A percentile compares a stretch with the other conserved stretches of the same genome.
phyloP scores from a whole-genome alignment of 371 early-diverging fungal species.

The Rhizopus arrhizus region DNA sequence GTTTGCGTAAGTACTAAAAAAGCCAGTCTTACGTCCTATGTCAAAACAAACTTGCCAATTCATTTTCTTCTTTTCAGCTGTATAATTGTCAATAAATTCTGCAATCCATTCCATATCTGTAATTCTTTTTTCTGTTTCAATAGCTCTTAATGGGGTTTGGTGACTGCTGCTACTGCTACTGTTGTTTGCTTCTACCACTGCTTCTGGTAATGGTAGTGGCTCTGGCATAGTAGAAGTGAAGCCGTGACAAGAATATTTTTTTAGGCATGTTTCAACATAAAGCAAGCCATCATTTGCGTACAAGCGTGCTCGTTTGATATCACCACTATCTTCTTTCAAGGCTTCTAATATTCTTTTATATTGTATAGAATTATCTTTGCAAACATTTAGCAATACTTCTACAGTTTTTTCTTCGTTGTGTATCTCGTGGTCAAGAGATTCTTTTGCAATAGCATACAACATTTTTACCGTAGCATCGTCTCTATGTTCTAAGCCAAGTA shows the following conservation, averaged over 20 bases:
- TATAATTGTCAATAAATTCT: not conserved
- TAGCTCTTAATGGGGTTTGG: constrained; percentile 6
- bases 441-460: constrained; percentile 8
- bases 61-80: not conserved
- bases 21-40: not conserved
- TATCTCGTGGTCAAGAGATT: too few species aligned
- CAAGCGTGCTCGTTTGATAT: constrained; percentile 8
- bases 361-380: constrained; percentile 7
- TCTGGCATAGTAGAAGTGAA: constrained; percentile 12
- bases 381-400: constrained; percentile 12
- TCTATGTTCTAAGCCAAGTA: constrained; percentile 18
- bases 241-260: constrained; percentile 9
- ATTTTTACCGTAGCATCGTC: constrained; percentile 18
- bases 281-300: constrained; percentile 15
- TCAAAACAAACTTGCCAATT: not conserved
- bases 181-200: too few species aligned
- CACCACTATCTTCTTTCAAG: constrained; percentile 15
- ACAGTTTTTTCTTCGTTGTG: not conserved
- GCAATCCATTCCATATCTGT: not conserved
- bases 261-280: constrained; percentile 10
- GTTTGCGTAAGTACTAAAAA: not conserved
- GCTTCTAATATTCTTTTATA: constrained; percentile 18
- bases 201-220: too few species aligned
- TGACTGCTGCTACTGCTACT: constrained; percentile 1
- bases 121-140: constrained; percentile 7